These are phyloP conservation scores for Tritrichomonas musculus DNA, from an alignment of 208 protist genomes.

Conservation along the genomic window DNA sequence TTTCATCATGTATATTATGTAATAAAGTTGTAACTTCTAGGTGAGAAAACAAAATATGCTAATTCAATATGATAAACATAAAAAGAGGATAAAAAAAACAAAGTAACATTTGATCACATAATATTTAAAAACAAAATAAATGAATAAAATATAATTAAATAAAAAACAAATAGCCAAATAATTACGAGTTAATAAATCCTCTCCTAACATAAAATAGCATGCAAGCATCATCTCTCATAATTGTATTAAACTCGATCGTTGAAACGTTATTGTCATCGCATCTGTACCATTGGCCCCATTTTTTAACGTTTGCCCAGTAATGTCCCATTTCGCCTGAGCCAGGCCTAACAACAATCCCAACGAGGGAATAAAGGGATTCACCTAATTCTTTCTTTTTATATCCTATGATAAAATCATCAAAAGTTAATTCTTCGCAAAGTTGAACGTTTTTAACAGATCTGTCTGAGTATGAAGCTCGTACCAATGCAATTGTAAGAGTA, in stretches of 20 bases:
- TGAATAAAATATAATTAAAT: too few relatives aligned
- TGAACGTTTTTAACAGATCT: not conserved
- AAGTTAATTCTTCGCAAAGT: not conserved
- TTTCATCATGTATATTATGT: too few relatives aligned
- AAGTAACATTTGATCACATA: too few relatives aligned
- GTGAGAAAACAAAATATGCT: too few relatives aligned
- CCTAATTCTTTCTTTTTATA: not conserved
- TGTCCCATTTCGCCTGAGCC: not conserved
- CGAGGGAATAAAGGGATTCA: not conserved
- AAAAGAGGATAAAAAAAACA: too few relatives aligned
- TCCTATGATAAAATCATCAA: not conserved
- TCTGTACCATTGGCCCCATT: not conserved
- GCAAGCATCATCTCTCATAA: not conserved
- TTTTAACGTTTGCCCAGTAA: slow-evolving; percentile 4
- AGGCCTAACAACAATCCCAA: not conserved
- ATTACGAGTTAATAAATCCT: not conserved
- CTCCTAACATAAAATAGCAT: not conserved
- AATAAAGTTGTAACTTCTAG: too few relatives aligned
- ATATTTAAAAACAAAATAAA: too few relatives aligned
- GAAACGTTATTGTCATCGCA: not conserved
- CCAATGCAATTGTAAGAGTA: not conserved
- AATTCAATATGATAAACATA: too few relatives aligned
- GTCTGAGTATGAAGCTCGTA: not conserved
- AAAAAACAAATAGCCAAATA: too few relatives aligned
- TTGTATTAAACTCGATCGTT: not conserved